These are phyloP conservation scores for Stephanocyclus meneghinianus DNA, from an alignment of 352 stramenopile species.

Conservation along the genomic window DNA sequence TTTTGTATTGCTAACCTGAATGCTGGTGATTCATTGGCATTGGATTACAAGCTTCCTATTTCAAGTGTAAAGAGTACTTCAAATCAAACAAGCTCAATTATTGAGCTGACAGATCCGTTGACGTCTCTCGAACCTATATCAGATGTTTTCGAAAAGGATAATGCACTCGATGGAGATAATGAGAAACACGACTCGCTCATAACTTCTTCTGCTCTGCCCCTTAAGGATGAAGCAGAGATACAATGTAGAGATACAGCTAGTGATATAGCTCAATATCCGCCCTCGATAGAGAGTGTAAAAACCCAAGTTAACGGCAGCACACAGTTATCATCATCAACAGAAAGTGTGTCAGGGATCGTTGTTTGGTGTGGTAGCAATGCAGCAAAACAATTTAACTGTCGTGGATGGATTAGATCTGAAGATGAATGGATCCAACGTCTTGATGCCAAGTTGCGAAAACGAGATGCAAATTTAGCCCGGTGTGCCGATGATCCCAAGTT, in stretches of 20 bases:
- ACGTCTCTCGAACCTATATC: constrained; percentile 34
- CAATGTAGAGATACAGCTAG: no score
- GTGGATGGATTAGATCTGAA: constrained; percentile 77
- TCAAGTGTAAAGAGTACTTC: constrained; percentile 1
- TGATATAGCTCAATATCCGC: neutral
- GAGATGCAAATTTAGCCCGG: constrained; percentile 72
- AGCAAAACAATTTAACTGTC: constrained; percentile 69
- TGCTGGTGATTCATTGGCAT: constrained; percentile 54
- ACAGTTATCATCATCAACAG: neutral
- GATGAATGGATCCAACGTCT: constrained; percentile 74
- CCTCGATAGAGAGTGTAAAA: neutral
- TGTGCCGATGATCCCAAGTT: constrained; percentile 84
- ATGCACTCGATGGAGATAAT: neutral
- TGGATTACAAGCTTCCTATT: constrained; percentile 60
- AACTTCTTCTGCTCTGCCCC: neutral
- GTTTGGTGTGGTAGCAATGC: constrained; percentile 74
- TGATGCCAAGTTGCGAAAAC: constrained; percentile 65
- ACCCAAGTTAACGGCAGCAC: neutral
- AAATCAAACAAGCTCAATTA: constrained; percentile 8
- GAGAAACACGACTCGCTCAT: neutral
- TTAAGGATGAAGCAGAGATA: neutral
- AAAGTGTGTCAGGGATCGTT: constrained; percentile 57
- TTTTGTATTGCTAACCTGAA: constrained; percentile 62
- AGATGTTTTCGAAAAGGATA: constrained; percentile 34
- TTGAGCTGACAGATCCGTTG: constrained; percentile 11